Percentiles rank a stretch among this genome's conserved stretches.
These are phyloP conservation scores for Leptomonas pyrrhocoris DNA, from an alignment of 208 protist species.

Conservation along the genomic window DNA sequence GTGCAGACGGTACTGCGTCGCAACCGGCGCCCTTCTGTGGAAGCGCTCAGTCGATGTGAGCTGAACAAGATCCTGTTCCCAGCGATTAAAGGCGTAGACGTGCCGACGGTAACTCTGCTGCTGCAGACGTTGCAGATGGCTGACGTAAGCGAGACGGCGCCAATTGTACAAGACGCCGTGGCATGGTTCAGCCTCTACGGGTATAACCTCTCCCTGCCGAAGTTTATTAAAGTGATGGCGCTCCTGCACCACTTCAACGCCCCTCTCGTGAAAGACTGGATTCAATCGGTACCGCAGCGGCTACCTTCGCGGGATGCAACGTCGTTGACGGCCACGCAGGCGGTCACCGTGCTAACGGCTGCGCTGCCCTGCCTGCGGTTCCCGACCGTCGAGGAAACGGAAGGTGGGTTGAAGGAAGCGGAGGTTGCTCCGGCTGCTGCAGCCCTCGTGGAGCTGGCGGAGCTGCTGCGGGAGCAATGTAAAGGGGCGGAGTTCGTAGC, in stretches of 20 bases:
- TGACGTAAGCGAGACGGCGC: slow-evolving; percentile 25
- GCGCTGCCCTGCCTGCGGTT: neutral
- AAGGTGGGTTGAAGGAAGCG: neutral
- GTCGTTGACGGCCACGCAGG: slow-evolving; percentile 5
- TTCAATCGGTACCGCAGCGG: slow-evolving; percentile 6
- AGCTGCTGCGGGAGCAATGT: slow-evolving; percentile 15
- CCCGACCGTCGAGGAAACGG: neutral
- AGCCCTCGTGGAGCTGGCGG: neutral
- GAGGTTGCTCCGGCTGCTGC: neutral
- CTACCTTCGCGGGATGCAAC: neutral
- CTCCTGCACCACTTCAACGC: slow-evolving; percentile 18
- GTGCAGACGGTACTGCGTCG: slow-evolving; percentile 12
- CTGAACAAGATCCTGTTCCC: slow-evolving; percentile 29
- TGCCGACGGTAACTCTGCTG: slow-evolving; percentile 38
- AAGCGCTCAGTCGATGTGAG: neutral
- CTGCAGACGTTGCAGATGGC: slow-evolving; percentile 46
- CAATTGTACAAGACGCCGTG: slow-evolving; percentile 47
- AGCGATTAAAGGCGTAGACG: slow-evolving; percentile 44
- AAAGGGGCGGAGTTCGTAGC: slow-evolving; percentile 3
- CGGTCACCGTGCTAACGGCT: slow-evolving; percentile 7
- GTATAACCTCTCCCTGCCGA: neutral
- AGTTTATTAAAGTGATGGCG: slow-evolving; percentile 8
- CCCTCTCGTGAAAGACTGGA: slow-evolving; percentile 8
- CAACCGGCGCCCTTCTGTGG: neutral
- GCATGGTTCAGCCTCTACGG: slow-evolving; percentile 44